phyloP scores from a whole-genome alignment of 129 eudicot species.

The Flaveria sonorensis region DNA sequence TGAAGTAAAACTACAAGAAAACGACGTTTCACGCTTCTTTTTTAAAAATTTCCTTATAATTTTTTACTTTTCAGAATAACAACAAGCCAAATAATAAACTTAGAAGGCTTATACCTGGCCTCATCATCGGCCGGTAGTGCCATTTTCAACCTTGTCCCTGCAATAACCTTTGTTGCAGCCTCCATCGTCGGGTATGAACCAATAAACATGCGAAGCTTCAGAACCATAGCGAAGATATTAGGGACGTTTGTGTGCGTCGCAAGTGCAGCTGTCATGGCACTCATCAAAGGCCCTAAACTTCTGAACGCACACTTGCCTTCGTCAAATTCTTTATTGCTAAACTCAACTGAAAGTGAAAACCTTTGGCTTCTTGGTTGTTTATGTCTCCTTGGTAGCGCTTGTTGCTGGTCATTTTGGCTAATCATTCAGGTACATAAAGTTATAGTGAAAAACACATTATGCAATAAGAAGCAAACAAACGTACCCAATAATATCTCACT shows the following conservation, averaged over 20 bases:
- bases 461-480: too few relatives aligned
- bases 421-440: slow-evolving; percentile 62
- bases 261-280: slow-evolving; percentile 72
- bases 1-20: background rate
- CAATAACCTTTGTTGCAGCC: slow-evolving; percentile 73
- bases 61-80: slow-evolving; percentile 56
- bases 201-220: slow-evolving; percentile 51
- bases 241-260: slow-evolving; percentile 71
- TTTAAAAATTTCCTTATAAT: background rate
- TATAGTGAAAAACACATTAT: background rate
- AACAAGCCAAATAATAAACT: slow-evolving; percentile 59
- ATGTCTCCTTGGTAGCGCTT: slow-evolving; percentile 63
- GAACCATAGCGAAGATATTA: slow-evolving; percentile 67
- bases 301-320: slow-evolving; percentile 47
- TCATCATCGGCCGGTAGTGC: slow-evolving; percentile 86
- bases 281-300: slow-evolving; percentile 79
- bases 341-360: slow-evolving; percentile 32
- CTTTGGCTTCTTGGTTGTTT: slow-evolving; percentile 77
- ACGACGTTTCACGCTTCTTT: background rate
- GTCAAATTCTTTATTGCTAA: slow-evolving; percentile 36
- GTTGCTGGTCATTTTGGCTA: slow-evolving; percentile 87
- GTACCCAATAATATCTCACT: too few relatives aligned
- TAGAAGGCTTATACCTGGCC: slow-evolving; percentile 71
- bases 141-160: slow-evolving; percentile 80
- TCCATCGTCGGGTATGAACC: slow-evolving; percentile 77